These are phyloP conservation scores for Oxytropis ochrocephala DNA, from an alignment of 306 rosid species.

Conservation along the genomic window DNA sequence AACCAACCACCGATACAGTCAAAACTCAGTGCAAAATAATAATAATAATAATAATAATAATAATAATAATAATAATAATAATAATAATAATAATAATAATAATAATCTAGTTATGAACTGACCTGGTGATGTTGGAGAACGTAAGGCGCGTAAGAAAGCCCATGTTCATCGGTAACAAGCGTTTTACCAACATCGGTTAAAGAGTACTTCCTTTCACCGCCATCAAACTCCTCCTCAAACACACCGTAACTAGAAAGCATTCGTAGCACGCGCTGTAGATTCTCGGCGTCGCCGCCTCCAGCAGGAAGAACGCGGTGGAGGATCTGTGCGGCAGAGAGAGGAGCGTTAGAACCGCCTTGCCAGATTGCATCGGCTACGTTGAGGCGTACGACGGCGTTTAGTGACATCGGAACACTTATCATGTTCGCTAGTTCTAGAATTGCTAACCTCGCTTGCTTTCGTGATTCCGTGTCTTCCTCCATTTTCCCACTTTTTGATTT, in stretches of 20 bases:
- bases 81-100: no score
- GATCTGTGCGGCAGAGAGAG: conserved; percentile 64
- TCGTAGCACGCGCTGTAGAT: conserved; percentile 82
- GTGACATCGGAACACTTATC: conserved; percentile 95
- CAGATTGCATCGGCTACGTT: conserved; percentile 82
- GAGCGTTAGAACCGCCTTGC: conserved; percentile 63
- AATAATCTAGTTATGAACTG: neutral
- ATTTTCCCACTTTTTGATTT: neutral
- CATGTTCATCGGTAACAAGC: conserved; percentile 56
- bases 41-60: no score
- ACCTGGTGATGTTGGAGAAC: conserved; percentile 97
- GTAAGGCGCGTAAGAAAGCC: conserved; percentile 58
- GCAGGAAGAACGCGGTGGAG: conserved; percentile 38
- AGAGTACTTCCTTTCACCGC: conserved; percentile 48
- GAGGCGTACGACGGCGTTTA: conserved; percentile 87
- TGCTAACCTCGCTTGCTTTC: conserved; percentile 50
- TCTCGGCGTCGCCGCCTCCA: conserved; percentile 61
- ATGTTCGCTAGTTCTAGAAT: conserved; percentile 82
- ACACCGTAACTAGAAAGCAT: conserved; percentile 75
- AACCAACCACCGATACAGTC: no score
- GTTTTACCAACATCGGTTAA: conserved; percentile 72
- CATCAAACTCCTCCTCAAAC: conserved; percentile 47
- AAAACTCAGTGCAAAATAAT: no score
- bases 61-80: no score
- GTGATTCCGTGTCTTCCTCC: conserved; percentile 20